These are phyloP conservation scores for Fennellomyces sp. DNA, from an alignment of 371 early-diverging fungal species.

Conservation along the genomic window DNA sequence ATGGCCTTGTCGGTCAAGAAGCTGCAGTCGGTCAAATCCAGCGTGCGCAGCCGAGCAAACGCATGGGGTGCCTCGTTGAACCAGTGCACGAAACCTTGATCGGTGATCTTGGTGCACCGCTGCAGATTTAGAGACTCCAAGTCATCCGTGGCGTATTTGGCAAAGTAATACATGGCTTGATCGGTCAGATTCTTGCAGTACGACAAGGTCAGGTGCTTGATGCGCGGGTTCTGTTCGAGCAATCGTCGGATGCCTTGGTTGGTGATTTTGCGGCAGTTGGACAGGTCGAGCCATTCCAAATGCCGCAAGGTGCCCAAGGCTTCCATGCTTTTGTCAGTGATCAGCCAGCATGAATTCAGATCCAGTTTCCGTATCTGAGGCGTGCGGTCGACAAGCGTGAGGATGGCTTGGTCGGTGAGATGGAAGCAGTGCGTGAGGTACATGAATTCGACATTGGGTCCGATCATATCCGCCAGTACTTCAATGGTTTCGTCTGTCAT, in stretches of 20 bases:
- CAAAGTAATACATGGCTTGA: conserved; percentile 54
- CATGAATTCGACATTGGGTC: conserved; percentile 22
- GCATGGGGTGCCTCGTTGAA: conserved; percentile 7
- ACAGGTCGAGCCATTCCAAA: conserved; percentile 59
- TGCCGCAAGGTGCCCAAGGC: background rate
- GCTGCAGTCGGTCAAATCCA: conserved; percentile 78
- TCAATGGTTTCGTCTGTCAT: conserved; percentile 38
- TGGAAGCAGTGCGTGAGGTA: conserved; percentile 49
- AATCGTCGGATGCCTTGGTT: conserved; percentile 60
- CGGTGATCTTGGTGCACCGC: conserved; percentile 76
- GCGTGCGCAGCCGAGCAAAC: conserved; percentile 44
- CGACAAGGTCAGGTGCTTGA: conserved; percentile 52
- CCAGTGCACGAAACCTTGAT: conserved; percentile 69
- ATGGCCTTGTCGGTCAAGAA: conserved; percentile 78
- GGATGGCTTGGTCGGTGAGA: conserved; percentile 55
- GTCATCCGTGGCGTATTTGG: conserved; percentile 31
- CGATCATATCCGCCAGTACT: conserved; percentile 14
- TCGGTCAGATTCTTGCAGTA: conserved; percentile 83
- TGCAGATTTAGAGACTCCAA: conserved; percentile 68
- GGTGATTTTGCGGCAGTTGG: conserved; percentile 83
- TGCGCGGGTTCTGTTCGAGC: conserved; percentile 30
- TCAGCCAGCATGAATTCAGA: conserved; percentile 78
- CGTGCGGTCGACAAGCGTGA: conserved; percentile 29
- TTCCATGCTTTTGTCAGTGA: conserved; percentile 70
- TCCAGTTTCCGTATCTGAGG: conserved; percentile 54